Evolutionary conservation across 768 basidiomycete species (phyloP).

Genomic region (Russula abietina): DNA sequence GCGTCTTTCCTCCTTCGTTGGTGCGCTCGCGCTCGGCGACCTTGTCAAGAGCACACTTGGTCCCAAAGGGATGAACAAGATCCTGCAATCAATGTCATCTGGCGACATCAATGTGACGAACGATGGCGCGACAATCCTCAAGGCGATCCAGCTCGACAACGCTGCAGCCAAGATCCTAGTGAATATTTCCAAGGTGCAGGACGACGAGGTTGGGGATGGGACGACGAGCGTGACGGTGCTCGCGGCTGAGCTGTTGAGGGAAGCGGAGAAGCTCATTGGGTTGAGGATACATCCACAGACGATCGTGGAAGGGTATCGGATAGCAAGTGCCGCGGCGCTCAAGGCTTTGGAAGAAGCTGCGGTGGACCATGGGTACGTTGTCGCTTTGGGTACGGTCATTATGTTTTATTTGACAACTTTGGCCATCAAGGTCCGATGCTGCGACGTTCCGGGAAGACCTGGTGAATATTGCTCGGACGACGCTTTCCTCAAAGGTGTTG

Average conservation of each 20-base stretch:
- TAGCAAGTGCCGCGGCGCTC: constrained; percentile 81
- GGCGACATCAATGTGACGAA: constrained; percentile 97
- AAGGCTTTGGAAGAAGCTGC: constrained; percentile 79
- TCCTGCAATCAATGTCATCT: constrained; percentile 83
- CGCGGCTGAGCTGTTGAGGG: constrained; percentile 83
- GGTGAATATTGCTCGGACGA: constrained; percentile 95
- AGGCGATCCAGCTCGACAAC: constrained; percentile 95
- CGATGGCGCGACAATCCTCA: constrained; percentile 97
- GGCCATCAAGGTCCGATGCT: constrained; percentile 52
- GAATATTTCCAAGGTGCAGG: constrained; percentile 99
- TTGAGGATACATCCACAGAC: constrained; percentile 97
- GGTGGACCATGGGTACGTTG: constrained; percentile 71
- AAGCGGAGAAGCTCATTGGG: constrained; percentile 90
- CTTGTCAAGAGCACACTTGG: constrained; percentile 98
- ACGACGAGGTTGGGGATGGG: constrained; percentile 97
- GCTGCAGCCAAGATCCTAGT: constrained; percentile 98
- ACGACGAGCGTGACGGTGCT: constrained; percentile 90
- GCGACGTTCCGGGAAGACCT: constrained; percentile 79
- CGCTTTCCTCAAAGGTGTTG: constrained; percentile 91
- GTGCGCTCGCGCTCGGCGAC: constrained; percentile 94
- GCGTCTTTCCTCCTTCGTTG: constrained; percentile 95
- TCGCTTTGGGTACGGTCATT: neutral
- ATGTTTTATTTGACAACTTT: neutral
- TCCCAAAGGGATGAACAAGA: constrained; percentile 99
- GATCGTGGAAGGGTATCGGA: constrained; percentile 92